Base-by-base conservation (phyloP, 148 eudicot genomes). In the Vaccinium macrocarpon region DNA sequence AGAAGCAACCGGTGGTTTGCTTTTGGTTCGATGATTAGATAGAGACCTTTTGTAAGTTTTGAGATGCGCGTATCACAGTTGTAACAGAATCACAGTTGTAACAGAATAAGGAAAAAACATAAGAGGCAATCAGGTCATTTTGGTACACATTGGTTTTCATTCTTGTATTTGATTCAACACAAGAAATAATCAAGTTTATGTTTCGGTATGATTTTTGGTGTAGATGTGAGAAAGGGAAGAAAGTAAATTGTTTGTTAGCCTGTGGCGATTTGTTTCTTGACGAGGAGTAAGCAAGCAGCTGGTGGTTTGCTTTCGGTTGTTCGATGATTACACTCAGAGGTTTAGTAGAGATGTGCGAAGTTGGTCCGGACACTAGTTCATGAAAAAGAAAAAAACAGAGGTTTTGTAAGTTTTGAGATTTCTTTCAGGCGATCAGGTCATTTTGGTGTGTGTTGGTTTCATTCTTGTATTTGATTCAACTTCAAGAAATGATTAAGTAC, bases 241-340 rank as follows among this genome's bases (percentile, higher is more conserved):
- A 42, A 5, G 46, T 42, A 42, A 42, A 14, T 89, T 51, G 82
- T 90, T 6, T 81, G 85, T 0, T 14, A 84, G 25, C 92, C 90
- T 35, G 90, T 88, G 3, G 87, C 81, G 90, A 92, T 70, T 68
- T 86, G 90, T 92, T 89, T 35, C 74, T 90, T 19, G 88, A 87
- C 11, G 91, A 89, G 53, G 90, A 89, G 0, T 90, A 88, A 32
- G 82, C 81, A 32, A 32, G 82, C 81, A 32, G 87, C 57, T 50
- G 79, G 59, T 23, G 91, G 90, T 8, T 73, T 88, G 52, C 61
- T 86, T 78, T 87, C 91, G 5, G 85, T 84, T 79, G 51, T 80
- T 59, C 27, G 42, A 27, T 81, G 55, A 64, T 81, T 42, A 0
- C 25, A 12, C 4, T 42, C 11, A 0, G 32, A 59, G 35, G 21